Evolutionary conservation across 306 rosid genomes (phyloP).

Genomic region (Quercus alba): DNA sequence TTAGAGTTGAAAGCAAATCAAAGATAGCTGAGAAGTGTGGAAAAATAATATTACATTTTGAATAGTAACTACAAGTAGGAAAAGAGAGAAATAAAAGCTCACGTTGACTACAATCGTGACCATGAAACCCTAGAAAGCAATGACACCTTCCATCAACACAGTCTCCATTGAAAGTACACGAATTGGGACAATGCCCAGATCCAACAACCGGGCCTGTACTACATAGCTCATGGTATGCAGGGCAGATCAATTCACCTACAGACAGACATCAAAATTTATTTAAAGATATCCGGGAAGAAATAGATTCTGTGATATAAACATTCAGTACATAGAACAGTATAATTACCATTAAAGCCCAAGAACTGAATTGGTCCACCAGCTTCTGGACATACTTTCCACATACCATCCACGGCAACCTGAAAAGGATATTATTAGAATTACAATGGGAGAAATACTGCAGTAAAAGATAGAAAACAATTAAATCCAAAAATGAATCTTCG

Average conservation of each 20-base stretch:
- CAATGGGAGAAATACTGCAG: background rate
- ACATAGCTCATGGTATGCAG: conserved; percentile 84
- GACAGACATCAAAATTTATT: conserved; percentile 7
- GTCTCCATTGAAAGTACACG: conserved; percentile 87
- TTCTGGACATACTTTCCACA: conserved; percentile 82
- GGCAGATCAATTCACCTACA: conserved; percentile 84
- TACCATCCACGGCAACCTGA: conserved; percentile 93
- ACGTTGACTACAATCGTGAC: conserved; percentile 83
- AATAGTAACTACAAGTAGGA: background rate
- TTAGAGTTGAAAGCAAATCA: conserved; percentile 1
- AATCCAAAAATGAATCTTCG: background rate
- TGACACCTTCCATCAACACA: conserved; percentile 87
- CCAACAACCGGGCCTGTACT: conserved; percentile 40
- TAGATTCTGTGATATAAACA: background rate
- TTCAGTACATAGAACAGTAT: conserved; percentile 13
- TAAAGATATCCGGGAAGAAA: conserved; percentile 8
- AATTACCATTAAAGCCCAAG: conserved; percentile 77
- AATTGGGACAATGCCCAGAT: conserved; percentile 65
- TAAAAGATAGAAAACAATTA: background rate
- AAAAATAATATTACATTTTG: background rate
- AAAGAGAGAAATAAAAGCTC: conserved; percentile 37
- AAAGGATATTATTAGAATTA: conserved; percentile 8
- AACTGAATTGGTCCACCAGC: conserved; percentile 86
- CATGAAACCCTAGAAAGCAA: conserved; percentile 82
- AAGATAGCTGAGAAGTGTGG: background rate